A percentile compares a stretch with the other conserved stretches of the same genome.
These are phyloP conservation scores for Psilocybe azurescens DNA, from an alignment of 768 basidiomycete species.

Conservation along the genomic window DNA sequence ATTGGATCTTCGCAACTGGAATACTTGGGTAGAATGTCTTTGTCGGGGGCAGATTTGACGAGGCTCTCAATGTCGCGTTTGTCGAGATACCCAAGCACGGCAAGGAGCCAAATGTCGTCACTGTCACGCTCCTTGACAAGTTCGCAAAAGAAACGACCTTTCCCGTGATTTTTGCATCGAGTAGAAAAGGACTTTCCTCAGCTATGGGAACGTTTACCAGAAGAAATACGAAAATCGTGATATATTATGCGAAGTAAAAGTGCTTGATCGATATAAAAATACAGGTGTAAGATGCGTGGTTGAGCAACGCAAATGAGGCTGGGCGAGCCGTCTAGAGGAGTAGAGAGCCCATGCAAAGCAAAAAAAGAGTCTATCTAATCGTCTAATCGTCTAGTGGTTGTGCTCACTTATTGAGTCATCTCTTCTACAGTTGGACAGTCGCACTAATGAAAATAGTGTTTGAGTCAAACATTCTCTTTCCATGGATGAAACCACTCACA, in stretches of 20 bases:
- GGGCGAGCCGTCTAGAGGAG: conserved; percentile 54
- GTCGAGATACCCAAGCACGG: conserved; percentile 63
- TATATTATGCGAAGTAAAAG: conserved; percentile 11
- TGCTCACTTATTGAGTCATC: conserved; percentile 41
- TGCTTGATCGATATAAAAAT: conserved; percentile 24
- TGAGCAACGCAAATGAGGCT: conserved; percentile 63
- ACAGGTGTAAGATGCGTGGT: conserved; percentile 54
- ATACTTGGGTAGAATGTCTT: conserved; percentile 85
- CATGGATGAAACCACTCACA: conserved; percentile 49
- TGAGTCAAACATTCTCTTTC: conserved; percentile 10
- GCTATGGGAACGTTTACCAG: conserved; percentile 35
- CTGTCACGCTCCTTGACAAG: conserved; percentile 56
- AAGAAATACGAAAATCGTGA: conserved; percentile 26
- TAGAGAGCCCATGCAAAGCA: conserved; percentile 44
- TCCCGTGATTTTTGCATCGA: conserved; percentile 45
- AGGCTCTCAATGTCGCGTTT: conserved; percentile 69
- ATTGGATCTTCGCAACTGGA: conserved; percentile 76
- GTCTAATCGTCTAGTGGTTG: conserved; percentile 15
- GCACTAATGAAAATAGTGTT: conserved; percentile 53
- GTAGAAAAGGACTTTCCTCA: conserved; percentile 47
- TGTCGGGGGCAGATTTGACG: conserved; percentile 72
- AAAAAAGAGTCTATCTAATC: conserved; percentile 20
- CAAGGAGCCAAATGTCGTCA: conserved; percentile 53
- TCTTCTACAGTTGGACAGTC: conserved; percentile 90
- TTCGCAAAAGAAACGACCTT: conserved; percentile 44